Evolutionary conservation across 805 yeast genomes (phyloP), one percentile per base, ranked within the genome.

Genomic region (Candida xiaguanensis): DNA sequence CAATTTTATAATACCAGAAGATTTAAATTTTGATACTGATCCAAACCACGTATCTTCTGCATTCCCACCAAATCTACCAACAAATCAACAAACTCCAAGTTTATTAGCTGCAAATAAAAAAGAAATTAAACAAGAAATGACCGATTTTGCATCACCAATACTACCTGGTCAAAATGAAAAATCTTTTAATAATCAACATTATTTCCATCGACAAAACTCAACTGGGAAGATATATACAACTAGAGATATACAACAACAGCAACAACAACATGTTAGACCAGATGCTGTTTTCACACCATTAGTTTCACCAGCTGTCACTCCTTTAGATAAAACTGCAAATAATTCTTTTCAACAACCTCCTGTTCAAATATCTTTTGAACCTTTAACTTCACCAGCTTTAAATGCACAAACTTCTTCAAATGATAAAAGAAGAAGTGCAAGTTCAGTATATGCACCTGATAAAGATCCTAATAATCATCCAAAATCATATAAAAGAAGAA

Each of bases 241-340:
- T 20, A 39, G 38, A 8, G 36, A 30, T 31, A 26, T 35, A 5
- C 24, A 19, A 12, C 29, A 15, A 5, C 25, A 46, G 14, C 49
- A 44, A 36, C 52, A 35, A 31, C 61, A 51, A 23, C 66, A 63
- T 39, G 68, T 77, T 2, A 60, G 78, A 31, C 79, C 82, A 1
- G 82, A 77, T 43, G 77, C 76, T 36, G 76, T 76, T 4, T 85
- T 82, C 59, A 85, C 93, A 1, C 93, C 95, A 0, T 66, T 85
- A 44, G 76, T 82, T 1, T 82, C 90, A 2, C 95, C 95, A 0
- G 81, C 85, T 8, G 83, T 79, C 12, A 77, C 88, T 2, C 88
- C 88, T 1, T 50, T 72, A 50, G 87, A 74, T 15, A 47, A 52
- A 25, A 59, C 53, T 31, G 55, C 54, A 5, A 56, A 53, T 48